phyloP scores from a whole-genome alignment of 441 rosid genomes.

The Biscutella auriculata region DNA sequence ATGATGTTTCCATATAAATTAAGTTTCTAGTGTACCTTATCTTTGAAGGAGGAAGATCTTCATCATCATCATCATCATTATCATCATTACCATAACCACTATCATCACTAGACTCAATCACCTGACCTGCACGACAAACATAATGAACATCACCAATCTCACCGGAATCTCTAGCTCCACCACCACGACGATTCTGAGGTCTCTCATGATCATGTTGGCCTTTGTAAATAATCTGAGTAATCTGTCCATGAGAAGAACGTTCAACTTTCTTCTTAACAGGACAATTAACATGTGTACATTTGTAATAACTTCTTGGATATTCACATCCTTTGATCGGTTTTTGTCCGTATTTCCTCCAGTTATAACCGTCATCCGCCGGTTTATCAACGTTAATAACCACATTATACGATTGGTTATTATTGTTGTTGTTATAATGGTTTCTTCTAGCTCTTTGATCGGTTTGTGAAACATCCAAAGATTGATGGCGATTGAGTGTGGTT shows the following conservation, averaged over 20 bases:
- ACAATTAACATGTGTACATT: constrained; percentile 52
- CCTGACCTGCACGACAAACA: constrained; percentile 30
- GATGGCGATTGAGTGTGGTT: constrained; percentile 24
- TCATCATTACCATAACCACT: constrained; percentile 35
- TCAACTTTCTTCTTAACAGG: constrained; percentile 63
- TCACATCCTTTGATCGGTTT: constrained; percentile 68
- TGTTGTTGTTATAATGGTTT: constrained; percentile 18
- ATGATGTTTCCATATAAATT: too few relatives aligned
- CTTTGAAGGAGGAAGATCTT: constrained; percentile 34
- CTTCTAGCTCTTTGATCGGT: constrained; percentile 33
- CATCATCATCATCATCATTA: constrained; percentile 35
- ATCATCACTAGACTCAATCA: constrained; percentile 45
- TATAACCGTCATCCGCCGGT: constrained; percentile 74
- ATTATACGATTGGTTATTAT: constrained; percentile 17
- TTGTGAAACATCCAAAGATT: constrained; percentile 33
- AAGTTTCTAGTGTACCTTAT: constrained; percentile 21
- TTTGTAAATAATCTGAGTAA: constrained; percentile 62
- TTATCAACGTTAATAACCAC: constrained; percentile 41
- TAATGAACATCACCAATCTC: constrained; percentile 31
- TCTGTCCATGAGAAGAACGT: constrained; percentile 54
- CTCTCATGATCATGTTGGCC: constrained; percentile 52
- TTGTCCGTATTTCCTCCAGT: constrained; percentile 77
- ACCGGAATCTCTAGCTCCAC: constrained; percentile 30
- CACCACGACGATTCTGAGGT: constrained; percentile 49
- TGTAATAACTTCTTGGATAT: constrained; percentile 70